These are phyloP conservation scores for Jacaranda mimosifolia DNA, from an alignment of 257 asterid genomes.

Conservation along the genomic window DNA sequence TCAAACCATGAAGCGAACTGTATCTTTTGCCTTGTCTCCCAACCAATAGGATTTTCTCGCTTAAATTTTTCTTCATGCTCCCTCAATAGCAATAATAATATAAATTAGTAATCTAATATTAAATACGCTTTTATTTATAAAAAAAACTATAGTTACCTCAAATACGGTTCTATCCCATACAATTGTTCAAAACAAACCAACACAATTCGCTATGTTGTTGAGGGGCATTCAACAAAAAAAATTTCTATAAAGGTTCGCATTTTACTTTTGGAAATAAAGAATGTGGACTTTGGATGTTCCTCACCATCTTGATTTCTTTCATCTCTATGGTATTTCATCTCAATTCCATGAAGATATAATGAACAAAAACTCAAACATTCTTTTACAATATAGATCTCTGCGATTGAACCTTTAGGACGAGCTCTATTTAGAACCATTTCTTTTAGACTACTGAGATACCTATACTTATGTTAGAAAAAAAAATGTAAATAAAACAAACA, in stretches of 20 bases:
- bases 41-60: neutral
- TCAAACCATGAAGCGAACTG: neutral
- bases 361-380: neutral
- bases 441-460: neutral
- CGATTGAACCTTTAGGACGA: neutral
- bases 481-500: no score
- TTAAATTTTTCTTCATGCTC: neutral
- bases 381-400: neutral
- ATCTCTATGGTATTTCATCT: neutral
- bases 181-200: neutral
- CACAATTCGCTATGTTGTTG: neutral
- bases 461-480: no score
- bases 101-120: neutral
- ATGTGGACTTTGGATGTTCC: neutral
- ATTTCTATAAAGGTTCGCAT: neutral
- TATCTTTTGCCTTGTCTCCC: neutral
- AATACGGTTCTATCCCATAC: neutral
- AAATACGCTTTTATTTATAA: neutral
- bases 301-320: neutral
- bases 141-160: neutral
- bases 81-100: neutral
- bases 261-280: neutral
- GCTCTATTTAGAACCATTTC: neutral
- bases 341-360: neutral
- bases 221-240: neutral